Evolutionary conservation across 129 eudicot species (phyloP).

Genomic region (Tagetes erecta): DNA sequence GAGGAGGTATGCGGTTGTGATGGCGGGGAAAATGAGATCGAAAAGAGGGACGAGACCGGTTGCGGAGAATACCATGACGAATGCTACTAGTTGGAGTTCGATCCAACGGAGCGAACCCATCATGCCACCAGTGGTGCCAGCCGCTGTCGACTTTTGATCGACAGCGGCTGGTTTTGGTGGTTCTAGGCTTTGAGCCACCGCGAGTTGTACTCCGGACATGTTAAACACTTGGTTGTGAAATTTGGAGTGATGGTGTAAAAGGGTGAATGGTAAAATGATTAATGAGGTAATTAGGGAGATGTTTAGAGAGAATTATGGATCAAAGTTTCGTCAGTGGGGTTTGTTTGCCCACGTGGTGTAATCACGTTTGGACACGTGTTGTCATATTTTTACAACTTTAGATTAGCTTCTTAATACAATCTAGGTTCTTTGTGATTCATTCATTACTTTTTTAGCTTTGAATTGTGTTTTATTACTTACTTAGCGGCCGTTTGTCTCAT

Average conservation of each 20-base stretch:
- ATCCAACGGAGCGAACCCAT: conserved; percentile 67
- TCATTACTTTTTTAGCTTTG: too few relatives aligned
- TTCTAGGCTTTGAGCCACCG: conserved; percentile 43
- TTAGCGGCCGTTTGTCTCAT: too few relatives aligned
- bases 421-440: too few relatives aligned
- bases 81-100: conserved; percentile 78
- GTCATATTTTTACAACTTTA: background rate
- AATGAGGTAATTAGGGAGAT: background rate
- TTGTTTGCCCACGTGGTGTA: conserved; percentile 20
- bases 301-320: conserved; percentile 28
- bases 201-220: conserved; percentile 67
- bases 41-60: conserved; percentile 86
- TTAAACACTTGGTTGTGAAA: conserved; percentile 5
- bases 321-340: conserved; percentile 12
- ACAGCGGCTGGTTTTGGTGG: conserved; percentile 17
- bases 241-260: background rate
- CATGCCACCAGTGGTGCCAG: conserved; percentile 32
- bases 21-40: conserved; percentile 73
- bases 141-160: conserved; percentile 3
- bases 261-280: background rate
- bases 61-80: conserved; percentile 85
- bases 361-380: background rate
- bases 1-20: conserved; percentile 63
- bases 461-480: too few relatives aligned
- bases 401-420: too few relatives aligned